Evolutionary conservation across 768 basidiomycete genomes (phyloP).

Genomic region (Psilocybe sp.): DNA sequence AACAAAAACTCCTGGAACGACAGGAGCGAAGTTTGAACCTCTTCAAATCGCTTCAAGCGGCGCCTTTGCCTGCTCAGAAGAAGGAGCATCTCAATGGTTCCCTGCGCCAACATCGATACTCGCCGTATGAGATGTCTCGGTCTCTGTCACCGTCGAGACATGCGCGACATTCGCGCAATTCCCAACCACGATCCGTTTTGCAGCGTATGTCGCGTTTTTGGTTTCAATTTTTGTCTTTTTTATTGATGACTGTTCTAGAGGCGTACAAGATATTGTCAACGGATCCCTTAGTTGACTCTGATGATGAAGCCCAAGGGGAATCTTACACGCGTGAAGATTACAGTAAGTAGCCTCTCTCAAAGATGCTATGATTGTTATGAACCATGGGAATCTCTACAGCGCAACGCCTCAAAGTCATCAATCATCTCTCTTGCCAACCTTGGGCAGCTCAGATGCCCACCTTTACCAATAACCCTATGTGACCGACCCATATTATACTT

Average conservation of each 20-base stretch:
- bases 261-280: conserved; percentile 69
- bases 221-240: background rate
- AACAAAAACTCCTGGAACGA: conserved; percentile 12
- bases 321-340: conserved; percentile 67
- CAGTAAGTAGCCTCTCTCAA: conserved; percentile 35
- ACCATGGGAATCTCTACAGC: conserved; percentile 32
- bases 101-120: conserved; percentile 29
- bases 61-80: conserved; percentile 4
- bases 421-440: conserved; percentile 40
- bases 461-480: conserved; percentile 14
- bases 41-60: conserved; percentile 11
- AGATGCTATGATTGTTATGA: background rate
- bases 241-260: conserved; percentile 39
- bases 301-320: conserved; percentile 63
- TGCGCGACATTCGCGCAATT: conserved; percentile 11
- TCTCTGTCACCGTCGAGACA: conserved; percentile 12
- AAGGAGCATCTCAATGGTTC: conserved; percentile 7
- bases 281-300: conserved; percentile 76
- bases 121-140: conserved; percentile 28
- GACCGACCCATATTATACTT: conserved; percentile 1
- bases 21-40: conserved; percentile 14
- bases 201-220: conserved; percentile 50
- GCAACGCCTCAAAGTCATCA: conserved; percentile 59
- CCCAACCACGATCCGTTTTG: conserved; percentile 53
- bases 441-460: conserved; percentile 15